Percentiles rank a stretch among this genome's conserved stretches.
These are phyloP conservation scores for Aureobasidium sp. DNA, from an alignment of 2,329 filamentous ascomycete species.

Conservation along the genomic window DNA sequence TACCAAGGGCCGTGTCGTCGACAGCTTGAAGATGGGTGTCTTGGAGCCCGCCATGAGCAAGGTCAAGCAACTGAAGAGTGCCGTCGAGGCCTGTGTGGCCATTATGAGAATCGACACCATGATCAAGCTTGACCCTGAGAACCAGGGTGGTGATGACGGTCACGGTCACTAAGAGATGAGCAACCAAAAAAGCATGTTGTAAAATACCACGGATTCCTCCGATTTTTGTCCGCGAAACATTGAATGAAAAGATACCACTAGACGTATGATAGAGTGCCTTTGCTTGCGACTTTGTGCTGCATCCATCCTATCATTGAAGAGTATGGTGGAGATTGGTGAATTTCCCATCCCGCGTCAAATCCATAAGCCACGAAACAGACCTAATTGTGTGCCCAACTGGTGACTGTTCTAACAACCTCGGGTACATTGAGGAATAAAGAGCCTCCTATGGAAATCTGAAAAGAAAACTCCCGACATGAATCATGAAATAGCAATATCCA, in stretches of 20 bases:
- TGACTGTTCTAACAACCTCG: background rate
- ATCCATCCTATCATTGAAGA: background rate
- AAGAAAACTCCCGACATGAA: too few relatives aligned
- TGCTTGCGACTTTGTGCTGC: background rate
- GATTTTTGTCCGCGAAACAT: background rate
- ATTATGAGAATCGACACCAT: slow-evolving; percentile 99
- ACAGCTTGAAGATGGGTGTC: slow-evolving; percentile 90
- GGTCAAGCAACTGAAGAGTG: slow-evolving; percentile 94
- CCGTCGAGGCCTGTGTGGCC: slow-evolving; percentile 95
- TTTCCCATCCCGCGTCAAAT: background rate
- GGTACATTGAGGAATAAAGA: background rate
- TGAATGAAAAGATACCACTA: slow-evolving; percentile 7
- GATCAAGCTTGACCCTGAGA: slow-evolving; percentile 94
- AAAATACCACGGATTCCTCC: background rate
- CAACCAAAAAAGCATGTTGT: slow-evolving; percentile 7
- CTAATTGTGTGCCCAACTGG: background rate
- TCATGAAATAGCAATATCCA: too few relatives aligned
- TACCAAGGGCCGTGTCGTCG: slow-evolving; percentile 79
- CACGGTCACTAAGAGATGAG: slow-evolving; percentile 28
- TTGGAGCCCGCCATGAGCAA: slow-evolving; percentile 98
- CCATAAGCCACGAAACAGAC: background rate
- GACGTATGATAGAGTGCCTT: background rate
- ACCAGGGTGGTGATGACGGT: slow-evolving; percentile 63
- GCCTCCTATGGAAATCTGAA: too few relatives aligned
- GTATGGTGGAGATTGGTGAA: too few relatives aligned